Percentiles rank a stretch among this genome's conserved stretches.
Evolutionary conservation across 345 rosid genomes (phyloP).

Genomic region (Xanthoceras sorbifolium): DNA sequence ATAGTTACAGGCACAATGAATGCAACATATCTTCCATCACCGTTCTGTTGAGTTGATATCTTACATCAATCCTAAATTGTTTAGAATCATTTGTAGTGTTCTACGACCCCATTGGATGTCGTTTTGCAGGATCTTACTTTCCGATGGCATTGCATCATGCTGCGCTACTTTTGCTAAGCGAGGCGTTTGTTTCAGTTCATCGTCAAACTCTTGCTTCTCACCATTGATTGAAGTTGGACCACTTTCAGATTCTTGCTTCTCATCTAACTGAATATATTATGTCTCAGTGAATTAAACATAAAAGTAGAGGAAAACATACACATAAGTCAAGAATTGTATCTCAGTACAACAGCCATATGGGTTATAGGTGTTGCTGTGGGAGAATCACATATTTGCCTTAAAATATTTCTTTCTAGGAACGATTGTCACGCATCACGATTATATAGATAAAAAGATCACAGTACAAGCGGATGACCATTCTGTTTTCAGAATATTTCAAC

Average conservation of each 20-base stretch:
- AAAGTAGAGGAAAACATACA: not conserved
- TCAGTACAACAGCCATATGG: not conserved
- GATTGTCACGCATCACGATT: not conserved
- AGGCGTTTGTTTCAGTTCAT: constrained; percentile 20
- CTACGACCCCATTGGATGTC: constrained; percentile 73
- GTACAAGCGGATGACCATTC: not conserved
- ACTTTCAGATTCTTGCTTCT: constrained; percentile 34
- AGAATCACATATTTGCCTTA: constrained; percentile 1
- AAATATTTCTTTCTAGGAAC: not conserved
- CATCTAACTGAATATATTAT: constrained; percentile 39
- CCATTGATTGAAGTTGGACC: not conserved
- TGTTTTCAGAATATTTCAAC: not conserved
- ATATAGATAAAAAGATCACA: not conserved
- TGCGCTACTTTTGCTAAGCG: constrained; percentile 30
- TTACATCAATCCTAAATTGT: constrained; percentile 52
- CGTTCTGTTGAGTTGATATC: not conserved
- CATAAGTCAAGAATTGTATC: not conserved
- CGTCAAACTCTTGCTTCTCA: constrained; percentile 24
- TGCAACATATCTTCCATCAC: not conserved
- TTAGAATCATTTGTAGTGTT: constrained; percentile 56
- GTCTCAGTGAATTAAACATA: constrained; percentile 14
- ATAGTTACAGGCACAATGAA: not conserved
- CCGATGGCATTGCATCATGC: constrained; percentile 18
- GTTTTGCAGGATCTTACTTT: constrained; percentile 32
- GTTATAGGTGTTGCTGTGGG: not conserved